These are phyloP conservation scores for Meira miltonrushii DNA, from an alignment of 1,284 basidiomycete genomes.

Conservation along the genomic window DNA sequence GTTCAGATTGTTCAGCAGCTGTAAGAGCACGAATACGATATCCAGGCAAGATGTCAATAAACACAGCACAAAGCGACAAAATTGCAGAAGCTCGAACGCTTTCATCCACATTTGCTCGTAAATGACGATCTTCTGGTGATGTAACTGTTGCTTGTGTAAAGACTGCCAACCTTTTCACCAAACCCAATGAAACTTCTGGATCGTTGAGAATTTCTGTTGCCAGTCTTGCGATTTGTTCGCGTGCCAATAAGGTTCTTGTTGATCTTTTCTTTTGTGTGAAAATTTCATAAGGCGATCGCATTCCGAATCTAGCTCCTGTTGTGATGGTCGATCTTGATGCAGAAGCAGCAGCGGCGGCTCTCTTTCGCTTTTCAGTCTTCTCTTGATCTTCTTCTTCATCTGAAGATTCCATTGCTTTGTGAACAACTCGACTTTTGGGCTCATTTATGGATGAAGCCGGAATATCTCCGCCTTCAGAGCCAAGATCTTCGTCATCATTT, in stretches of 20 bases:
- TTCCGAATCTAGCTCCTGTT: constrained; percentile 14
- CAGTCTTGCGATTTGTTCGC: constrained; percentile 50
- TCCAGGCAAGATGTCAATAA: constrained; percentile 85
- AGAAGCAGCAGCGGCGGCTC: too few species aligned
- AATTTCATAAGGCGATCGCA: constrained; percentile 14
- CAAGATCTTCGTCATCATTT: constrained; percentile 14
- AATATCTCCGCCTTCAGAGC: background rate
- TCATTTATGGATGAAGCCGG: constrained; percentile 5
- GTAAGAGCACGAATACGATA: constrained; percentile 77
- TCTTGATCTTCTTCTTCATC: constrained; percentile 11
- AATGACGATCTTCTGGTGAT: constrained; percentile 18
- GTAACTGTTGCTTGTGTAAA: constrained; percentile 19
- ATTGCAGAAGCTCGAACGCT: constrained; percentile 81
- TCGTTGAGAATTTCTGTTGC: constrained; percentile 44
- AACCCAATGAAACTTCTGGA: constrained; percentile 44
- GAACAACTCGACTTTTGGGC: constrained; percentile 12
- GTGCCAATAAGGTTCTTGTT: constrained; percentile 19
- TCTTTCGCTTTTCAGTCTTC: background rate
- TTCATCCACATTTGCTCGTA: constrained; percentile 62
- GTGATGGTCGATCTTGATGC: constrained; percentile 14
- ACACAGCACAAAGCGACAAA: constrained; percentile 85
- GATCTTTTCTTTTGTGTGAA: constrained; percentile 5
- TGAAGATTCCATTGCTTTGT: constrained; percentile 2
- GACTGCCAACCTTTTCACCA: constrained; percentile 41
- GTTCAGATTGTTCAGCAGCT: constrained; percentile 83